These are phyloP conservation scores for Scedosporium boydii DNA, from an alignment of 2,329 filamentous ascomycete genomes.

Conservation along the genomic window DNA sequence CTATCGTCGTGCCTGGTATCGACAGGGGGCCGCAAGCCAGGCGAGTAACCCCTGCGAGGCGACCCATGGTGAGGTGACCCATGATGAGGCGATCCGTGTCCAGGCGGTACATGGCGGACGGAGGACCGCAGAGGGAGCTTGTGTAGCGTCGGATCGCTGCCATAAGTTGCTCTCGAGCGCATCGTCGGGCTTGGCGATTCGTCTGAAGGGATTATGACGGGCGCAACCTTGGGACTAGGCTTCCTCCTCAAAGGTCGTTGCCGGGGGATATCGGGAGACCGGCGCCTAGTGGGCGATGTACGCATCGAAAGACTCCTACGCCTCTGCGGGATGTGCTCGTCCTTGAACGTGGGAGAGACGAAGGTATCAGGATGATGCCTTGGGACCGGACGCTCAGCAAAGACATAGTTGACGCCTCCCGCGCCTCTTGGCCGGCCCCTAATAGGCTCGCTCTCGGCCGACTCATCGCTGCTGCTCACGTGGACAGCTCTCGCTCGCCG, in stretches of 20 bases:
- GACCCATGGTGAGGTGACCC: constrained; percentile 2
- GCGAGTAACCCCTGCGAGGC: constrained; percentile 4
- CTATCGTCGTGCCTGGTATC: neutral
- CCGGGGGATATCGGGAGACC: constrained; percentile 8
- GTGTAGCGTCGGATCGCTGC: constrained; percentile 1
- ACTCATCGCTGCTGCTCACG: neutral
- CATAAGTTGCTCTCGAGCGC: neutral
- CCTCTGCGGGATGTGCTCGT: constrained; percentile 14
- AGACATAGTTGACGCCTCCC: constrained; percentile 1
- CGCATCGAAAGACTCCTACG: constrained; percentile 44
- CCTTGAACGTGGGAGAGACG: neutral
- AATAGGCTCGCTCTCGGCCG: neutral
- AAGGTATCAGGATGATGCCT: neutral
- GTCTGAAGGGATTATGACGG: constrained; percentile 1
- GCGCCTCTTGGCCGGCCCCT: neutral
- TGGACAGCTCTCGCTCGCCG: neutral
- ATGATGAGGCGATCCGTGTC: neutral
- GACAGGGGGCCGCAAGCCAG: neutral
- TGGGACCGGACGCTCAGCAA: neutral
- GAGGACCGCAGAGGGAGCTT: neutral
- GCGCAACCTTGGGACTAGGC: constrained; percentile 26
- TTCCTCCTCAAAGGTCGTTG: constrained; percentile 22
- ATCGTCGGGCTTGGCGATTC: neutral
- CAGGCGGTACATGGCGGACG: neutral
- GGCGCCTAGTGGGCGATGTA: constrained; percentile 25